A percentile compares a stretch with the other conserved stretches of the same genome.
These are phyloP conservation scores for Metschnikowia cubensis DNA, from an alignment of 805 yeast species.

Conservation along the genomic window DNA sequence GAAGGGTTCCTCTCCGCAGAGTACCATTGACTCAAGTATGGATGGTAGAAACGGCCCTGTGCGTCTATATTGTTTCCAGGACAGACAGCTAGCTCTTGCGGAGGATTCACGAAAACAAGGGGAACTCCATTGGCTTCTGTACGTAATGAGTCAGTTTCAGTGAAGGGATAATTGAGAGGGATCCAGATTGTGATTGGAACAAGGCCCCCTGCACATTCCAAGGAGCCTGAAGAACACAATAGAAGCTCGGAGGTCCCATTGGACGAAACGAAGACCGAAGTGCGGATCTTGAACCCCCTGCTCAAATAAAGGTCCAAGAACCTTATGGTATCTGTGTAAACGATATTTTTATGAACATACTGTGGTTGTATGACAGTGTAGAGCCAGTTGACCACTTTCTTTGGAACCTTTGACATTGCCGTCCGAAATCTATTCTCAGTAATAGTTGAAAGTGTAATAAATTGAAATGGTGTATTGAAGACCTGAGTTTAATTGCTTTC, in stretches of 20 bases:
- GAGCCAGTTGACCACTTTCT: conserved; percentile 38
- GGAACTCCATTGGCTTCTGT: conserved; percentile 48
- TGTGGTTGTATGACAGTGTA: conserved; percentile 44
- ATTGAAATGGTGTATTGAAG: neutral
- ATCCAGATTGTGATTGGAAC: conserved; percentile 71
- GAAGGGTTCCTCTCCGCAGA: conserved; percentile 3
- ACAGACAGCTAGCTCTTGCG: conserved; percentile 42
- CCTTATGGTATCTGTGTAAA: conserved; percentile 60
- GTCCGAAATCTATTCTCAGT: neutral
- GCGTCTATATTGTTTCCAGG: conserved; percentile 67
- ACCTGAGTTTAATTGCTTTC: neutral
- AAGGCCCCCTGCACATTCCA: conserved; percentile 25
- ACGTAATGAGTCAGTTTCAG: conserved; percentile 4
- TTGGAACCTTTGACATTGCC: conserved; percentile 24
- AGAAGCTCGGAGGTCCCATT: conserved; percentile 58
- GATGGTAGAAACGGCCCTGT: conserved; percentile 70
- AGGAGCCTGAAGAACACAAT: conserved; percentile 59
- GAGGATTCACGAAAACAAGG: conserved; percentile 55
- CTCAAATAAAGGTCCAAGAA: conserved; percentile 46
- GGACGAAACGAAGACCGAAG: conserved; percentile 50
- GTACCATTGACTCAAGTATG: conserved; percentile 60
- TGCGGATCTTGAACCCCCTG: conserved; percentile 58
- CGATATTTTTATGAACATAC: conserved; percentile 52
- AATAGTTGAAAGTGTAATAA: neutral
- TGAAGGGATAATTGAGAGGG: conserved; percentile 65